Base-by-base conservation (phyloP, 768 basidiomycete species). In the Tulasnella sp. region DNA sequence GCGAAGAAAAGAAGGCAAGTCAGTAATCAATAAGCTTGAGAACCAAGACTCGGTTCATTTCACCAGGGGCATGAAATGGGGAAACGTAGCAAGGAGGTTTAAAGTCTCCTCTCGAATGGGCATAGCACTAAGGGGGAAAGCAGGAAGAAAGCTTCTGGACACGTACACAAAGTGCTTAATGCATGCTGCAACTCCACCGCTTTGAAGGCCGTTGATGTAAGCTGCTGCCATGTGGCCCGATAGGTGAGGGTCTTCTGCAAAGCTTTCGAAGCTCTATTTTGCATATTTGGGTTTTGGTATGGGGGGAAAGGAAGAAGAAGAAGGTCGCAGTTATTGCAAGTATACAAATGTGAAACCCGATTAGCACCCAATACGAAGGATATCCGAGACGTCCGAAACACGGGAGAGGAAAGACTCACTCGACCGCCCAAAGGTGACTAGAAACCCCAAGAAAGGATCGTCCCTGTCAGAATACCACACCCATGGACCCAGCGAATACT, bases 191-290 rank as follows among this genome's bases (percentile, higher is more conserved):
- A 92, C 89, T 25, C 89, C 89, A 74, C 89, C 83, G 5, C 85
- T 85, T 80, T 93, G 91, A 12, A 93, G 82, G 19, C 91, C 91
- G 49, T 89, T 87, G n/a, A 93, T 86, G 79, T 93, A 94, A 17
- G 90, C 86, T 0, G 91, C 86, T 1, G 91, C 88, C 25, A 92
- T 86, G 78, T 87, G 84, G 8, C 93, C 93, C 8, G 91, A 91
- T 5, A 93, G 85, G 77, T 87, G 83, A 0, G 93, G 92, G 78
- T 94, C 92, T 80, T 93, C 91, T 0, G 92, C 42, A 49, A 73
- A 73, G 49, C 72, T 54, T 52, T 73, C 72, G 29, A 78, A 40
- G 25, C 67, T 39, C 36, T 69, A 22, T n/a, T n/a, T n/a, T n/a
- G 8, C 45, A 64, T 38, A 49, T 49, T 49, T 22, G 49, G 19